phyloP scores from a whole-genome alignment of 768 basidiomycete genomes.

The Serendipita indica region DNA sequence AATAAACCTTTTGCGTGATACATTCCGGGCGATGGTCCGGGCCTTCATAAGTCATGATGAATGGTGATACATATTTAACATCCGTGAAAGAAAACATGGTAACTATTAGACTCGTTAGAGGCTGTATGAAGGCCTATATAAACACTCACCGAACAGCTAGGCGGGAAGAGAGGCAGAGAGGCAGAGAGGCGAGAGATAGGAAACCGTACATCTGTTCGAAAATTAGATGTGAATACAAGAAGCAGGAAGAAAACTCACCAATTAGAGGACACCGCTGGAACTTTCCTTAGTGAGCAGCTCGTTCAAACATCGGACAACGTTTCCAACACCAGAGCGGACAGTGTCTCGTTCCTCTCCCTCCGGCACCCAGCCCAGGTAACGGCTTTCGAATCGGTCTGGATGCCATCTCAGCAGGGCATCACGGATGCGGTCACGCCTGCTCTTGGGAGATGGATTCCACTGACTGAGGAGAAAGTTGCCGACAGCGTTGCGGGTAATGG shows the following conservation, averaged over 20 bases:
- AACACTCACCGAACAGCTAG: too few relatives aligned
- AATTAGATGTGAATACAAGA: too few relatives aligned
- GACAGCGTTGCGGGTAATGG: conserved; percentile 9
- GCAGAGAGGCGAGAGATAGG: too few relatives aligned
- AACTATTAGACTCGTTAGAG: too few relatives aligned
- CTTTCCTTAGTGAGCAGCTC: conserved; percentile 38
- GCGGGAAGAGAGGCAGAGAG: too few relatives aligned
- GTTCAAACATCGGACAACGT: conserved; percentile 55
- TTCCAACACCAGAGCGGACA: conserved; percentile 58
- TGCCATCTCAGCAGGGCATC: conserved; percentile 67
- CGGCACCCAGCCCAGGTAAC: conserved; percentile 45
- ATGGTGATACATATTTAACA: neutral
- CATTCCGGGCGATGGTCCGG: neutral
- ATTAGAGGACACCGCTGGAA: neutral
- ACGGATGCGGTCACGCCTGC: conserved; percentile 51
- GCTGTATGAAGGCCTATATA: too few relatives aligned
- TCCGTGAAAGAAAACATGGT: neutral
- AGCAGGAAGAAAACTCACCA: too few relatives aligned
- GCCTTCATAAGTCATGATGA: neutral
- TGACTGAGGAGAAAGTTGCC: conserved; percentile 12
- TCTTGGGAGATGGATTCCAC: conserved; percentile 10
- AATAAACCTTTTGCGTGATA: neutral
- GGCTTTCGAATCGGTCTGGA: conserved; percentile 68
- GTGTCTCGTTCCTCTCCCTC: conserved; percentile 43
- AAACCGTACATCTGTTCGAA: too few relatives aligned